Percentiles rank a stretch among this genome's conserved stretches.
Evolutionary conservation across 441 rosid species (phyloP).

Genomic region (Pelargonium citronellum): DNA sequence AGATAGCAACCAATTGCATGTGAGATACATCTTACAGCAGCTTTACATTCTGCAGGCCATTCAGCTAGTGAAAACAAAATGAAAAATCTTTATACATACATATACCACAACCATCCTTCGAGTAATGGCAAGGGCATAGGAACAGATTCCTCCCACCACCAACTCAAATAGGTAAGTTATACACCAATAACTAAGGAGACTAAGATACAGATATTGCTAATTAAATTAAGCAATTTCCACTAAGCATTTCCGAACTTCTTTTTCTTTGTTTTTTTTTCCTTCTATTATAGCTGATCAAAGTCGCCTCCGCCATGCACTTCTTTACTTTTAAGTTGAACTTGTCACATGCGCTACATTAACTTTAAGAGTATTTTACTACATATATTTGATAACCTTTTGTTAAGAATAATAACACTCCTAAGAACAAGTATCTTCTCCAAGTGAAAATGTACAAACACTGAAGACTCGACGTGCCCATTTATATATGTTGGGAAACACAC

Average conservation of each 20-base stretch:
- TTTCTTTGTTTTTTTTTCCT: neutral
- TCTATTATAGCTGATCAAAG: conserved; percentile 3
- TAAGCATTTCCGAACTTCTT: neutral
- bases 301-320: neutral
- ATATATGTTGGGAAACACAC: neutral
- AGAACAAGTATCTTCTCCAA: neutral
- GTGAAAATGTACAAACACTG: neutral
- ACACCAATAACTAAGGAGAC: neutral
- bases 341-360: neutral
- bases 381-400: neutral
- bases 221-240: neutral
- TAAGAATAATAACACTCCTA: neutral
- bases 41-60: neutral
- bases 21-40: neutral
- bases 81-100: neutral
- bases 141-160: neutral
- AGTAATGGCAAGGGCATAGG: neutral
- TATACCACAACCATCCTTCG: neutral
- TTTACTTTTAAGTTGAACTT: neutral
- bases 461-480: neutral
- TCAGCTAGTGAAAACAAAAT: neutral
- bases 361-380: neutral
- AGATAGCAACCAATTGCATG: neutral
- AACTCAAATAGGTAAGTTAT: conserved; percentile 1
- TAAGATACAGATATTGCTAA: neutral